Percentiles rank a stretch among this genome's conserved stretches.
These are phyloP conservation scores for Desmodesmus armatus DNA, from an alignment of 139 green algal species.

Conservation along the genomic window DNA sequence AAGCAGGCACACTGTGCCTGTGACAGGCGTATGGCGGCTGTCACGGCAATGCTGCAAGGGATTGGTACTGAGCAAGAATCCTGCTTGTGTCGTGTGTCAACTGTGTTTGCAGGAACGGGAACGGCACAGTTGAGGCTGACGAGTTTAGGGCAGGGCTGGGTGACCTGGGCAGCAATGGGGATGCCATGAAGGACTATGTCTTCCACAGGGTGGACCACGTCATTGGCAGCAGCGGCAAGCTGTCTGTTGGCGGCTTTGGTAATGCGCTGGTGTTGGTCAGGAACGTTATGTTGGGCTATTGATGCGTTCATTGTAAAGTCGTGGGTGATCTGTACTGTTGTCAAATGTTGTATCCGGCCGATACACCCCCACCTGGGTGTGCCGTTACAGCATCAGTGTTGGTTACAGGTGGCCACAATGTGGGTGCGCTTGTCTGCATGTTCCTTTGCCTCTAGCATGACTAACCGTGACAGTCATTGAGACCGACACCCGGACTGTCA, in stretches of 20 bases:
- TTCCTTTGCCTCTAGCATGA: too few species aligned
- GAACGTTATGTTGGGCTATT: slow-evolving; percentile 54
- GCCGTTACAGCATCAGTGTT: too few species aligned
- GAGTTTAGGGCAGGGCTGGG: slow-evolving; percentile 42
- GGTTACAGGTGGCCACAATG: too few species aligned
- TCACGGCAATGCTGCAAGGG: too few species aligned
- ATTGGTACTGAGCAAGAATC: too few species aligned
- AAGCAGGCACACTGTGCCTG: too few species aligned
- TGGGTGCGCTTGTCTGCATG: too few species aligned
- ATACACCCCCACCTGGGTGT: background rate
- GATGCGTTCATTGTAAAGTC: too few species aligned
- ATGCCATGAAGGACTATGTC: slow-evolving; percentile 56
- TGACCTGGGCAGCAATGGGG: slow-evolving; percentile 41
- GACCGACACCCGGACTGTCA: too few species aligned
- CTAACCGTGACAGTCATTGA: too few species aligned
- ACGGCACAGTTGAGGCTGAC: slow-evolving; percentile 33
- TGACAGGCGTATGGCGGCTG: too few species aligned
- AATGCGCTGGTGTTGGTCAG: slow-evolving; percentile 49
- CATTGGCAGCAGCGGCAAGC: slow-evolving; percentile 30
- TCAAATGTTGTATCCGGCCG: background rate
- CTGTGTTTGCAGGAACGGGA: slow-evolving; percentile 44
- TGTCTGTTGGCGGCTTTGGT: slow-evolving; percentile 42
- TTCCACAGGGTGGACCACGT: slow-evolving; percentile 56
- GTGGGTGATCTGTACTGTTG: too few species aligned
- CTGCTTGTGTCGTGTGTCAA: background rate